Conservation (phyloP, 306 rosid species). For the Luffa aegyptiaca region DNA sequence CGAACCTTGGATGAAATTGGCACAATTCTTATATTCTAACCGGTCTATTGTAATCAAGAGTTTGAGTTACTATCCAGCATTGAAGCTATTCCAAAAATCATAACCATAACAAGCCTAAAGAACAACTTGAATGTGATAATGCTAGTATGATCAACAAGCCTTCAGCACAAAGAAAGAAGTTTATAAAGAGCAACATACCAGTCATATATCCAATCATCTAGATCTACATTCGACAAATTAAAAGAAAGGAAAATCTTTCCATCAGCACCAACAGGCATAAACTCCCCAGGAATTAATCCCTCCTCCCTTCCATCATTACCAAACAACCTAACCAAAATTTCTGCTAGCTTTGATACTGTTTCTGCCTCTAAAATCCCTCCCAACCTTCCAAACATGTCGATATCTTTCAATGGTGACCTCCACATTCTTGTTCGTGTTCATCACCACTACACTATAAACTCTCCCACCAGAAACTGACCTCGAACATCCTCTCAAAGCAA, state of each 20-base stretch:
- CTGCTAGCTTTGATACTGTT: slow-evolving; percentile 47
- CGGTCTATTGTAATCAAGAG: background rate
- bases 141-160: background rate
- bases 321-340: slow-evolving; percentile 70
- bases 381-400: slow-evolving; percentile 71
- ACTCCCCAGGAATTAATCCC: slow-evolving; percentile 63
- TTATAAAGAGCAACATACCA: slow-evolving; percentile 42
- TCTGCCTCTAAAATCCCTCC: slow-evolving; percentile 43
- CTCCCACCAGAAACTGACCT: slow-evolving; percentile 28
- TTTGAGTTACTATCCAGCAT: background rate
- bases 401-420: slow-evolving; percentile 67
- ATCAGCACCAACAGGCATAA: slow-evolving; percentile 96
- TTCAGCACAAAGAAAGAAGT: background rate
- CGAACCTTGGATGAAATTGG: background rate
- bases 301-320: slow-evolving; percentile 79
- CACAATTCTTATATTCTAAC: background rate
- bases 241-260: slow-evolving; percentile 84
- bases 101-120: background rate
- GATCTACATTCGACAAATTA: slow-evolving; percentile 83
- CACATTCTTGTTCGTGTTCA: slow-evolving; percentile 44
- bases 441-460: slow-evolving; percentile 54
- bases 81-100: background rate
- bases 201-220: slow-evolving; percentile 64
- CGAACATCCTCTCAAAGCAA: slow-evolving; percentile 24
- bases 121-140: background rate